Base-by-base conservation (phyloP, 2,329 filamentous ascomycete genomes). In the Exophiala calicioides region DNA sequence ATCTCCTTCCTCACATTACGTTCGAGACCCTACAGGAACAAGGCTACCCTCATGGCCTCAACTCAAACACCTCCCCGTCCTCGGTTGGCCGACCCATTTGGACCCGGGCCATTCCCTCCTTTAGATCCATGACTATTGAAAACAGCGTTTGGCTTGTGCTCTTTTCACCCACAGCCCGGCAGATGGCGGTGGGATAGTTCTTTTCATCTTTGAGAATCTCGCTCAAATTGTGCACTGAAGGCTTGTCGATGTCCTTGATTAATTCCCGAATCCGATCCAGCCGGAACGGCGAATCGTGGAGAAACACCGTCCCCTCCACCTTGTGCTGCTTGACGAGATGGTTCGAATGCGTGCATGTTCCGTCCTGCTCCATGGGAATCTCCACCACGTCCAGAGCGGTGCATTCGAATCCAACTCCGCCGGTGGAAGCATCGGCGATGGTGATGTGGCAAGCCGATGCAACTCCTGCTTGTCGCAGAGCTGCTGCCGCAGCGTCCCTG, bases 401-500 rank as follows among this genome's bases (percentile, higher is more conserved):
- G 36, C 72, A 80, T 56, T 82, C 78, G 5, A 80, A 53, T 0
- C 78, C 77, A 3, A 74, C 56, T 0, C 68, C 68, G 1, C 70
- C 72, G 0, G 58, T 65, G 3, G 52, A 50, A 13, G 62, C 52
- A 58, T 81, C 79, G 0, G 72, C 77, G 27, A 81, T 62, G 0
- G 78, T 62, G 51, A 81, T 79, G 52, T 80, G 76, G 40, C 75
- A 77, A 3, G 76, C 68, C 5, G 68, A 68, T 0, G 78, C 78
- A 34, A 81, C 70, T 5, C 78, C 78, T 19, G 65, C 58, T 30
- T 61, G 60, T 47, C 73, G 63, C 8, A 81, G 56, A 15, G 58
- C 69, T 5, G 53, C 52, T 2, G 78, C 67, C 1, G 78, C 79
- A 24, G 72, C 72, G 2, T 64, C 62, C 0, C 67, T 64, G 3